Percentiles rank a stretch among this genome's conserved stretches.
phyloP scores from a whole-genome alignment of 1,284 basidiomycete genomes.

The Agroathelia rolfsii region DNA sequence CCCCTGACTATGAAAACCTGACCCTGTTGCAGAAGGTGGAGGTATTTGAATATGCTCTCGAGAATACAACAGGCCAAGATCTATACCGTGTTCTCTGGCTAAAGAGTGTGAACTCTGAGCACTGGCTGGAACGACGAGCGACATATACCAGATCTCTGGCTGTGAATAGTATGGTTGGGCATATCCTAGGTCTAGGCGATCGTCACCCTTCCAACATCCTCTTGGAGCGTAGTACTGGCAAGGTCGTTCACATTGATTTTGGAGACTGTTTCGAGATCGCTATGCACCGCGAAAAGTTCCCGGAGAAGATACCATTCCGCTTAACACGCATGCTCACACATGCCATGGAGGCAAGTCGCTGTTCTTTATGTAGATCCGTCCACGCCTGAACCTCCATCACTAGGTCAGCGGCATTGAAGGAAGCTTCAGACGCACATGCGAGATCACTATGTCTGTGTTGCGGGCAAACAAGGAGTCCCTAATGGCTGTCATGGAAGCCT shows the following conservation, averaged over 20 bases:
- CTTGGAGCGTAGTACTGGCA: constrained; percentile 87
- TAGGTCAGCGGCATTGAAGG: constrained; percentile 96
- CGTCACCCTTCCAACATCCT: constrained; percentile 96
- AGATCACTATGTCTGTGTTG: constrained; percentile 95
- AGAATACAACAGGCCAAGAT: constrained; percentile 98
- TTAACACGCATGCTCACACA: constrained; percentile 97
- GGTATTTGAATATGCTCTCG: constrained; percentile 97
- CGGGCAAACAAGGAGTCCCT: constrained; percentile 96
- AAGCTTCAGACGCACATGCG: constrained; percentile 92
- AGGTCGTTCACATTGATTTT: constrained; percentile 97
- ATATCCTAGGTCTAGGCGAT: constrained; percentile 97
- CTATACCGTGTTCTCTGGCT: constrained; percentile 98
- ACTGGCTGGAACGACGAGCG: constrained; percentile 96
- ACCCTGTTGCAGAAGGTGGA: constrained; percentile 97
- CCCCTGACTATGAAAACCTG: constrained; percentile 95
- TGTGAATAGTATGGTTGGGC: constrained; percentile 94
- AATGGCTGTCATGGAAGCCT: constrained; percentile 95
- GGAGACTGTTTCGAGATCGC: constrained; percentile 93
- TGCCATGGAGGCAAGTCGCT: constrained; percentile 84
- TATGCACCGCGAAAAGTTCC: constrained; percentile 96
- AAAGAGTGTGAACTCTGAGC: constrained; percentile 90
- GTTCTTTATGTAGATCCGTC: neutral
- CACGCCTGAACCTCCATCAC: constrained; percentile 9
- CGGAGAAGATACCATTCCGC: constrained; percentile 97
- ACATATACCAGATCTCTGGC: constrained; percentile 95